These are phyloP conservation scores for Exsudoporus floridanus DNA, from an alignment of 1,284 basidiomycete species.

Conservation along the genomic window DNA sequence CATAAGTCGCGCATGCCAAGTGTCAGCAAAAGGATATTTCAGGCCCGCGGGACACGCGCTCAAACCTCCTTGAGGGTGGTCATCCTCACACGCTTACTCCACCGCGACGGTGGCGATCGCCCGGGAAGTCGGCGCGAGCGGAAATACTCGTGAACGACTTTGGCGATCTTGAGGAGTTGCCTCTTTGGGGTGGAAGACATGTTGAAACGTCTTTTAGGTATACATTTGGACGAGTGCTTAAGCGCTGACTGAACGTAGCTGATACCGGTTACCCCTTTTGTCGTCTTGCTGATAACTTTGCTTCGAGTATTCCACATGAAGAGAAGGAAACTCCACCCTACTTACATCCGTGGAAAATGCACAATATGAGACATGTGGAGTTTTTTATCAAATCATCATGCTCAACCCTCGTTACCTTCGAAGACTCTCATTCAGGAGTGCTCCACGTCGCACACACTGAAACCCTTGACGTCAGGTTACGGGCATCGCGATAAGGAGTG, in stretches of 20 bases:
- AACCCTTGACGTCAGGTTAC: slow-evolving; percentile 34
- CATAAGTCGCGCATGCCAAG: slow-evolving; percentile 11
- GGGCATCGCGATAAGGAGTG: slow-evolving; percentile 5
- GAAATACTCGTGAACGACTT: slow-evolving; percentile 19
- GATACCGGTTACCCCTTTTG: not conserved
- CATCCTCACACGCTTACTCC: slow-evolving; percentile 23
- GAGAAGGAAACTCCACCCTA: not conserved
- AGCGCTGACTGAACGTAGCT: too few relatives aligned
- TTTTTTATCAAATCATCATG: slow-evolving; percentile 6
- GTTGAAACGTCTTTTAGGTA: not conserved
- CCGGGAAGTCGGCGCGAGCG: slow-evolving; percentile 8
- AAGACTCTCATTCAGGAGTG: not conserved
- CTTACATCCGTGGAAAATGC: not conserved
- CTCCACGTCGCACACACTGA: slow-evolving; percentile 3
- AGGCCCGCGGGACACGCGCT: not conserved
- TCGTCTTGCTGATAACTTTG: not conserved
- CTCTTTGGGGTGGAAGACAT: slow-evolving; percentile 13
- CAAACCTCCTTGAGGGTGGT: not conserved
- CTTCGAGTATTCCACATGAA: not conserved
- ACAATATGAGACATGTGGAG: slow-evolving; percentile 11
- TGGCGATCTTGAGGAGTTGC: slow-evolving; percentile 17
- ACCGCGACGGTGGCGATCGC: slow-evolving; percentile 9
- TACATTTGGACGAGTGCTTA: not conserved
- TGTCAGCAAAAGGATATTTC: slow-evolving; percentile 1
- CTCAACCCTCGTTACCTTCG: slow-evolving; percentile 9